Evolutionary conservation across 179 eudicot genomes (phyloP), one percentile per base, ranked within the genome.

Genomic region (Heliamphora pulchella): DNA sequence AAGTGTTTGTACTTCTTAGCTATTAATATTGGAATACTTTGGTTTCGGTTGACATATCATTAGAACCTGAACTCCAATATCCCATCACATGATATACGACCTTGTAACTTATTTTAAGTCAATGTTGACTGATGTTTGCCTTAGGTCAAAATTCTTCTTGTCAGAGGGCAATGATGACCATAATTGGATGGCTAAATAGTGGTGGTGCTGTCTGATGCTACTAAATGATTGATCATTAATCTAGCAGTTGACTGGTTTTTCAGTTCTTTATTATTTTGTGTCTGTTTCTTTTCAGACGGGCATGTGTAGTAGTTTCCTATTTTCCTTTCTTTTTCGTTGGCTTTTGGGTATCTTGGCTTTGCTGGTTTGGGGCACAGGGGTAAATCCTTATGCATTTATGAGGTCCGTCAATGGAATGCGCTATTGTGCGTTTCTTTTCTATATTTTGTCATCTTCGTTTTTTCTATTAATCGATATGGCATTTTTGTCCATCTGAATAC

Each of bases 11-110:
- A 31, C 31, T 31, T 31, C 31, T 31, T 31, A 31, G 31, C 31
- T 31, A 31, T 47, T 66, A 4, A 15, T 51, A 50, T 72, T 10
- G 15, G 17, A 48, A 50, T 75, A 57, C 15, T 41, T 75, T 1
- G 8, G 47, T 18, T 31, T 75, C 1, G 8, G 47, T 18, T 31
- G 46, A 54, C 65, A 18, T 20, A 31, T 74, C 13, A 22, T 53
- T 74, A 54, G 5, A 57, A 74, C 3, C 20, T 74, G 47, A 53
- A 5, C 39, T 41, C 22, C 51, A 17, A n/a, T 61, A 41, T 44
- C 39, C 41, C 51, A 43, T 41, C 10, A 9, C 78, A 58, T 76
- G 43, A n/a, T 59, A 76, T 76, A n/a, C 8, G 76, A 51, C n/a
- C 76, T 72, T 72, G 76, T 61, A 47, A 76, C 51, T 71, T 31